Base-by-base conservation (phyloP, 1,139 yeast species). In the Saccharomycopsis crataegensis region DNA sequence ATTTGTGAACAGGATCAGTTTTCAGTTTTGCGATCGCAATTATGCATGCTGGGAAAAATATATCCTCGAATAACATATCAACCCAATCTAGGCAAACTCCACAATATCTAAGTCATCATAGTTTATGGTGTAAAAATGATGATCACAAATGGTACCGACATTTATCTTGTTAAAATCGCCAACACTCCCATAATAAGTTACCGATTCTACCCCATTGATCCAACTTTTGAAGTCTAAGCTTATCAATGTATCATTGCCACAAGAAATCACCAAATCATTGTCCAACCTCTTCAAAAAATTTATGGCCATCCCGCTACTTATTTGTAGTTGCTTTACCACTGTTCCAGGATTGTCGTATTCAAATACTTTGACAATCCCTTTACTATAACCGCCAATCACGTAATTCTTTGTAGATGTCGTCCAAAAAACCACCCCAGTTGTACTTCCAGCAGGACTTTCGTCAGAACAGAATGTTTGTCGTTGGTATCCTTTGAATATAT, bases 401-500 rank as follows among this genome's bases (percentile, higher is more conserved):
- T 22, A 22, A 22, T 22, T 22, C 28, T 22, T 2, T 4, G 28
- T 22, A 22, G 28, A 22, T 2, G 28, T 22, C 4, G 28, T 22
- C 28, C 28, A 22, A 22, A 22, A 22, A 22, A 22, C 28, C 28
- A 22, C 28, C 28, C 28, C 28, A 22, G 28, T 22, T 22, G 28
- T 22, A 22, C 28, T 22, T 22, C 28, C 28, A 22, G 4, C 28
- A 22, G 28, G 28, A 12, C 36, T 14, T 6, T 8, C 32, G 6
- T 37, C 37, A 22, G 28, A 22, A 22, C 2, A 22, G 28, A 22
- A 22, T 22, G 28, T 22, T 22, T 22, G 28, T 22, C 28, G 28
- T 4, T 33, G 42, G 33, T 17, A 31, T 6, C 53, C 50, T 28
- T 33, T 40, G 31, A 44, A 54, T 31, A 68, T 41, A 62, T 75